Evolutionary conservation across 805 yeast genomes (phyloP).

Genomic region (Lipomyces yamadae): DNA sequence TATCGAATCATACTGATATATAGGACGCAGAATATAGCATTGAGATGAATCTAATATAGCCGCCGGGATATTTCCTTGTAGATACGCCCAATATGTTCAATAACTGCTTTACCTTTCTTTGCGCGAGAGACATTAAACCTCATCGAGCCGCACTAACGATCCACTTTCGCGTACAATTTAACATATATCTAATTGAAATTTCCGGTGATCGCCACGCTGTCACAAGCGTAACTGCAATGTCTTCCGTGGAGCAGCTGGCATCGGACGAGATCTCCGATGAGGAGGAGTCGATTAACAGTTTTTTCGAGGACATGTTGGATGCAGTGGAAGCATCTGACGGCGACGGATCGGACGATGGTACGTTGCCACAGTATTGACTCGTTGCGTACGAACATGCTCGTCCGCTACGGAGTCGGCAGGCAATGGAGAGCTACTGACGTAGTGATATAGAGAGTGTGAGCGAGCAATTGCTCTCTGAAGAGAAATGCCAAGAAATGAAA

Average conservation of each 20-base stretch:
- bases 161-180: background rate
- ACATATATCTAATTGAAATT: background rate
- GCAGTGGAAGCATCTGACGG: slow-evolving; percentile 12
- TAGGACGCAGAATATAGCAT: too few species aligned
- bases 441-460: background rate
- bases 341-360: slow-evolving; percentile 5
- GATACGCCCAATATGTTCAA: background rate
- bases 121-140: background rate
- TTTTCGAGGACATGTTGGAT: slow-evolving; percentile 15
- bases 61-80: background rate
- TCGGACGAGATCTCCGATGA: background rate
- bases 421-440: background rate
- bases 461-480: background rate
- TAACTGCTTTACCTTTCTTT: background rate
- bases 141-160: background rate
- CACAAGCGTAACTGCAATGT: background rate
- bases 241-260: background rate
- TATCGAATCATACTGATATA: background rate
- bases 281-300: background rate
- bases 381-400: background rate
- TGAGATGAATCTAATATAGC: too few species aligned
- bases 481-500: slow-evolving; percentile 15
- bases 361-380: background rate
- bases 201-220: background rate
- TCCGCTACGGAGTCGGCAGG: background rate